Base-by-base conservation (phyloP, 2,329 filamentous ascomycete genomes). In the Diplocarpon rosae region DNA sequence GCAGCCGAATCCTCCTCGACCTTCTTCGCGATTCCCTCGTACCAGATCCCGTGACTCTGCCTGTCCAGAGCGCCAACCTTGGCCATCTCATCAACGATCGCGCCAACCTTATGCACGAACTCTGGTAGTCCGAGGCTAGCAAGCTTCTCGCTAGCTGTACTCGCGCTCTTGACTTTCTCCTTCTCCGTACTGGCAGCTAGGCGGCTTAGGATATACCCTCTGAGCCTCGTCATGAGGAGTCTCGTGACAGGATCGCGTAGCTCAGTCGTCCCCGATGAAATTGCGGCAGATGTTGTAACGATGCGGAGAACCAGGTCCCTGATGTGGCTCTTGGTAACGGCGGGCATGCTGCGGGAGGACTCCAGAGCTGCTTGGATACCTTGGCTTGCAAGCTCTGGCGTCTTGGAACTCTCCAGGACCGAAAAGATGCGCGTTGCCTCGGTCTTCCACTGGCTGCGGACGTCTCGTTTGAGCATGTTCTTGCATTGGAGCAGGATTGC, bases 401-500 rank as follows among this genome's bases (percentile, higher is more conserved):
- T 54, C 45, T 66, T 69, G 2, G 72, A 65, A 34, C 70, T 73
- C 51, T 83, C 80, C 10, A 89, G 72, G 1, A 85, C 75, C 1
- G 75, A 66, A 67, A 83, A 76, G 52, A 89, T 76, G n/a, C 84
- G 77, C 2, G 70, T 68, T 0, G 83, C 82, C 63, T 89, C 82
- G 17, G 70, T 75, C 62, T 81, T 85, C 85, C 85, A 92, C 15
- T 82, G 78, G 11, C 75, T 75, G 36, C 85, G 78, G 3, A 87
- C 83, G 57, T 90, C 85, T 13, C 85, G 78, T 64, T 88, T 89
- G 28, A 92, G 72, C 7, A 90, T 69, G 54, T 88, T 90, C 67
- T 92, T 92, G 62, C 81, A 83, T 41, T 87, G 86, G 12, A 90
- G 66, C 24, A 89, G 67, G 38, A 90, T 81, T 0, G 84, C 81